phyloP scores from a whole-genome alignment of 2,329 filamentous ascomycete species.

The Metarhizium album region DNA sequence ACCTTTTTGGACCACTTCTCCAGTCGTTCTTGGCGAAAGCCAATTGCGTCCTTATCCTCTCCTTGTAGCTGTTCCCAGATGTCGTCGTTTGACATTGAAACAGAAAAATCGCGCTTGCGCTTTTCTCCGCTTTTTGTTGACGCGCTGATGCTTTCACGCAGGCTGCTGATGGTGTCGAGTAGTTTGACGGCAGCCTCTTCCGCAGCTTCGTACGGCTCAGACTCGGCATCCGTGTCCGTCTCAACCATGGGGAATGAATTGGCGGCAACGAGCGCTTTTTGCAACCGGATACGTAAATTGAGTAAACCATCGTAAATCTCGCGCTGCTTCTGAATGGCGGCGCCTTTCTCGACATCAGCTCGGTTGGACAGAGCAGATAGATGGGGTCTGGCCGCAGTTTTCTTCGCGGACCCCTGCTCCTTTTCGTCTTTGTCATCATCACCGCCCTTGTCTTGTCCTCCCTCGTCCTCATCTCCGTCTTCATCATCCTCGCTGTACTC shows the following conservation, averaged over 20 bases:
- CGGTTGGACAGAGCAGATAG: constrained; percentile 20
- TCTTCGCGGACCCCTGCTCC: constrained; percentile 17
- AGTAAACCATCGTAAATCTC: constrained; percentile 79
- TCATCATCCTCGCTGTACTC: constrained; percentile 25
- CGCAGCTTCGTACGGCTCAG: constrained; percentile 58
- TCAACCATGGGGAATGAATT: constrained; percentile 56
- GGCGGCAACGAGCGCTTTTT: constrained; percentile 75
- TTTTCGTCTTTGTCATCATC: constrained; percentile 22
- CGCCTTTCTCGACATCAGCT: constrained; percentile 68
- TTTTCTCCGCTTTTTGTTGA: constrained; percentile 45
- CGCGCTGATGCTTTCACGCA: constrained; percentile 51
- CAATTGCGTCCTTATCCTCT: constrained; percentile 48
- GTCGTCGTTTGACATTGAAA: constrained; percentile 47
- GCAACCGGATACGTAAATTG: constrained; percentile 82
- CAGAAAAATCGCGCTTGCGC: constrained; percentile 44
- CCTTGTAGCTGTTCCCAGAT: constrained; percentile 64
- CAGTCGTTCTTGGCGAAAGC: constrained; percentile 59
- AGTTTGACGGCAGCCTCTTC: constrained; percentile 78
- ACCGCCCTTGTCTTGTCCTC: constrained; percentile 21
- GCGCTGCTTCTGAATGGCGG: constrained; percentile 76
- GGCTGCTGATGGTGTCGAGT: constrained; percentile 67
- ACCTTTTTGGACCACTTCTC: constrained; percentile 83
- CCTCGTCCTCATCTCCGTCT: constrained; percentile 25
- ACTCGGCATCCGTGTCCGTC: constrained; percentile 25
- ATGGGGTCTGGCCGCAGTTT: constrained; percentile 21